Percentiles rank a stretch among this genome's conserved stretches.
Conservation (phyloP, 2,329 filamentous ascomycete species). For the Calonectria fujianensis region DNA sequence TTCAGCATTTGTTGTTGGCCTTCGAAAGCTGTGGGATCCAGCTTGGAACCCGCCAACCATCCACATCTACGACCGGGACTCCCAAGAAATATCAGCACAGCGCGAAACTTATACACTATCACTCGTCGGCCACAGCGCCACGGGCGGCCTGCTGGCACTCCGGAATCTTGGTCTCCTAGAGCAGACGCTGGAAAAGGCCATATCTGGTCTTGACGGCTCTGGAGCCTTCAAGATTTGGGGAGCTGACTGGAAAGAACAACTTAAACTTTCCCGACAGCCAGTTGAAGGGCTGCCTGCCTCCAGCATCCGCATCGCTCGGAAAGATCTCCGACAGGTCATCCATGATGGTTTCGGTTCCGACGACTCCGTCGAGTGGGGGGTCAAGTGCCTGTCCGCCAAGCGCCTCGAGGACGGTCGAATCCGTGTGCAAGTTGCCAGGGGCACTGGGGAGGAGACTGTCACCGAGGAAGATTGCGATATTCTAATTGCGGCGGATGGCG, state of each 20-base stretch:
- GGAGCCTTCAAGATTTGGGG: slow-evolving; percentile 66
- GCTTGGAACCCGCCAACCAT: slow-evolving; percentile 57
- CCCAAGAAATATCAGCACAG: slow-evolving; percentile 52
- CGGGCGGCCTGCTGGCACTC: slow-evolving; percentile 62
- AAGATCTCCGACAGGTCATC: slow-evolving; percentile 60
- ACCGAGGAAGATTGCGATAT: slow-evolving; percentile 61
- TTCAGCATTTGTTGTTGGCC: slow-evolving; percentile 63
- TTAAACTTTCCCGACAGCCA: slow-evolving; percentile 58
- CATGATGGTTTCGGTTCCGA: slow-evolving; percentile 51
- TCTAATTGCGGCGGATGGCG: slow-evolving; percentile 67
- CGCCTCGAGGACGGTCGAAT: slow-evolving; percentile 51
- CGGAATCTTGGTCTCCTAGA: slow-evolving; percentile 63
- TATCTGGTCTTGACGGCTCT: slow-evolving; percentile 56
- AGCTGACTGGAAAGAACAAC: slow-evolving; percentile 58
- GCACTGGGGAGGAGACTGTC: neutral
- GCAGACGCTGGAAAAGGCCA: slow-evolving; percentile 54
- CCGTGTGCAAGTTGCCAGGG: slow-evolving; percentile 46
- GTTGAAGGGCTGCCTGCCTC: slow-evolving; percentile 59
- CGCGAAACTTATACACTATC: slow-evolving; percentile 64
- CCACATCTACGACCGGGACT: slow-evolving; percentile 65
- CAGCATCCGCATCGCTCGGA: slow-evolving; percentile 62
- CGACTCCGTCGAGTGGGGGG: slow-evolving; percentile 53
- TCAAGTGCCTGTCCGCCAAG: slow-evolving; percentile 51
- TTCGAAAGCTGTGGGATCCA: slow-evolving; percentile 63
- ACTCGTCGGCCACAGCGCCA: slow-evolving; percentile 59